Percentiles rank a stretch among this genome's conserved stretches.
Conservation (phyloP, 169 alveolate genomes). For the Eimeria tenella region DNA sequence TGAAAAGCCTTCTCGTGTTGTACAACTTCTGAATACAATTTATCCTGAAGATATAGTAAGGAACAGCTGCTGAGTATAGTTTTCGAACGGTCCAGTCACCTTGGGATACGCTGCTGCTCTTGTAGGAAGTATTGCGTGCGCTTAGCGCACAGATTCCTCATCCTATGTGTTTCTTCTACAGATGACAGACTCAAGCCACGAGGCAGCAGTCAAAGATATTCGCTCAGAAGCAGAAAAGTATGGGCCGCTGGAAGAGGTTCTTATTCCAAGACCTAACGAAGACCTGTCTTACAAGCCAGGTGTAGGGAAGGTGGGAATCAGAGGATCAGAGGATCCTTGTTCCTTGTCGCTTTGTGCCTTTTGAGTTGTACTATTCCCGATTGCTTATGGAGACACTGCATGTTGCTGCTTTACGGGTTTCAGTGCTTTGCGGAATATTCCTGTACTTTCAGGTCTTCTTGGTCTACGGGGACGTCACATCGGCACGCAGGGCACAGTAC, state of each 20-base stretch:
- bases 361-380: background rate
- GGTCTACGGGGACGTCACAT: constrained; percentile 85
- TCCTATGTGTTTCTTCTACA: background rate
- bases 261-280: constrained; percentile 88
- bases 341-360: background rate
- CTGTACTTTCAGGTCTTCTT: constrained; percentile 86
- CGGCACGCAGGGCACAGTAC: constrained; percentile 92
- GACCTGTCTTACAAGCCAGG: constrained; percentile 88
- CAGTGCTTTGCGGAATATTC: background rate
- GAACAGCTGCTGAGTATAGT: background rate
- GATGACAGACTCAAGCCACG: constrained; percentile 86
- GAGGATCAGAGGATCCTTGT: background rate
- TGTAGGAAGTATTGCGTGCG: background rate
- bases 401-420: background rate
- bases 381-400: background rate
- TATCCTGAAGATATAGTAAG: constrained; percentile 91
- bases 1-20: constrained; percentile 89
- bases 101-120: background rate
- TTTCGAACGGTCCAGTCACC: background rate
- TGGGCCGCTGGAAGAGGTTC: constrained; percentile 91
- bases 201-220: constrained; percentile 86
- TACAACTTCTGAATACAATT: constrained; percentile 90
- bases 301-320: constrained; percentile 80
- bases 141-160: too few relatives aligned
- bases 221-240: constrained; percentile 90